These are phyloP conservation scores for Carex parvula DNA, from an alignment of 176 grass and related monocot genomes.

Conservation along the genomic window DNA sequence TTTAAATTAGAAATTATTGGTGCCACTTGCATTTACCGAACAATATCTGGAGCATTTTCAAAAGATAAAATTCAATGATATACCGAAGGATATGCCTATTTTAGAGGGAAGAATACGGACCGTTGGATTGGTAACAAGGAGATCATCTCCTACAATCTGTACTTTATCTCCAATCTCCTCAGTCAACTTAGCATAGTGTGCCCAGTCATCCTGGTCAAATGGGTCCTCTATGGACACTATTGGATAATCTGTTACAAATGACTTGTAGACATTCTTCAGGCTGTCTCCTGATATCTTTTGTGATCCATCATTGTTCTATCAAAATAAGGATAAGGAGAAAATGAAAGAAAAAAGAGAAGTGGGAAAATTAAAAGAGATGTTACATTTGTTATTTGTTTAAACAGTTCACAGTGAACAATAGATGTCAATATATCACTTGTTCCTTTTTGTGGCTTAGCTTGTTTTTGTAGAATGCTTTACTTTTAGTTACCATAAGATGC, in stretches of 20 bases:
- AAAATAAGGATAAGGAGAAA: not conserved
- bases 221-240: slow-evolving; percentile 95
- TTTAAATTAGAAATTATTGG: not conserved
- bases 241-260: slow-evolving; percentile 77
- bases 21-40: not conserved
- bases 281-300: slow-evolving; percentile 95
- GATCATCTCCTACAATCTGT: slow-evolving; percentile 94
- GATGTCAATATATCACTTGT: not conserved
- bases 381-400: not conserved
- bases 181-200: slow-evolving; percentile 81
- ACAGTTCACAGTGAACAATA: not conserved
- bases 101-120: slow-evolving; percentile 27
- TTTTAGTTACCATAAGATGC: not conserved
- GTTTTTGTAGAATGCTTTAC: not conserved
- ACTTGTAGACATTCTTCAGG: slow-evolving; percentile 96
- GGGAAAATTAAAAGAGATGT: not conserved
- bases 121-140: slow-evolving; percentile 93
- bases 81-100: not conserved
- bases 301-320: slow-evolving; percentile 90
- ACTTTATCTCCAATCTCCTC: slow-evolving; percentile 74
- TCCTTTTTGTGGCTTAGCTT: not conserved
- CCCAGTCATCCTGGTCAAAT: slow-evolving; percentile 98
- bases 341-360: not conserved
- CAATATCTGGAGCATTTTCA: not conserved
- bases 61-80: not conserved